Evolutionary conservation across 2,329 filamentous ascomycete genomes (phyloP).

Genomic region (Phyllosticta citrichinensis): DNA sequence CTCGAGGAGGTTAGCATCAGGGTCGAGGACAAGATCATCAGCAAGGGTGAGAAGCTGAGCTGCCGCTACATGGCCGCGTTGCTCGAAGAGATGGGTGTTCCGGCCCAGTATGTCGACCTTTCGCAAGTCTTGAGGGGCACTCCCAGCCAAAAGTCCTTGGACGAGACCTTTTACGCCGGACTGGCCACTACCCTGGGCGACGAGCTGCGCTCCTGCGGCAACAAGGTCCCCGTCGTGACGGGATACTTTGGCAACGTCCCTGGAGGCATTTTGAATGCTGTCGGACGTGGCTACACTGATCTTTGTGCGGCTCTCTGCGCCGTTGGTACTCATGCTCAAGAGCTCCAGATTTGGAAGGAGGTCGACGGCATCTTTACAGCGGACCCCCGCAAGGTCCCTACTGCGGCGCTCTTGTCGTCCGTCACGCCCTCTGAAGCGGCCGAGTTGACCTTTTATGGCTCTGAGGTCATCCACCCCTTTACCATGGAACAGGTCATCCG

Average conservation of each 20-base stretch:
- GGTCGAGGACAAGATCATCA: constrained; percentile 65
- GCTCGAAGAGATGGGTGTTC: constrained; percentile 68
- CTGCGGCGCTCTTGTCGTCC: constrained; percentile 73
- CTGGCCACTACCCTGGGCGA: constrained; percentile 32
- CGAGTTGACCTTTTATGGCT: constrained; percentile 66
- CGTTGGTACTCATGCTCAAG: constrained; percentile 74
- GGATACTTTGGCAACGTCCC: constrained; percentile 94
- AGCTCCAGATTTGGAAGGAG: constrained; percentile 98
- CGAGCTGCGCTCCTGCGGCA: constrained; percentile 33
- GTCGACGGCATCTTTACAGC: constrained; percentile 90
- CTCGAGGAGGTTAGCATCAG: constrained; percentile 42
- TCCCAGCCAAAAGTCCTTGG: constrained; percentile 28
- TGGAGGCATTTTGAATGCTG: constrained; percentile 79
- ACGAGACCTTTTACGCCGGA: constrained; percentile 38
- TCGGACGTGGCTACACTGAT: constrained; percentile 94
- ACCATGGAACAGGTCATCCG: constrained; percentile 89
- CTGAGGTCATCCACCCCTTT: constrained; percentile 95
- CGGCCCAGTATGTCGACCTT: constrained; percentile 83
- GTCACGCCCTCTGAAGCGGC: constrained; percentile 94
- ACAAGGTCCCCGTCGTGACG: constrained; percentile 48
- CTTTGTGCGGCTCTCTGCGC: constrained; percentile 87
- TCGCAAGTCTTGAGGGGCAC: constrained; percentile 67
- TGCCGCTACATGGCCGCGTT: constrained; percentile 84
- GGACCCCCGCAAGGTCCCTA: constrained; percentile 83
- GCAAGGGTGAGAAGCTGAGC: constrained; percentile 91